Evolutionary conservation across 192 early-diverging fungal genomes (phyloP).

Genomic region (Coemansia sp.): DNA sequence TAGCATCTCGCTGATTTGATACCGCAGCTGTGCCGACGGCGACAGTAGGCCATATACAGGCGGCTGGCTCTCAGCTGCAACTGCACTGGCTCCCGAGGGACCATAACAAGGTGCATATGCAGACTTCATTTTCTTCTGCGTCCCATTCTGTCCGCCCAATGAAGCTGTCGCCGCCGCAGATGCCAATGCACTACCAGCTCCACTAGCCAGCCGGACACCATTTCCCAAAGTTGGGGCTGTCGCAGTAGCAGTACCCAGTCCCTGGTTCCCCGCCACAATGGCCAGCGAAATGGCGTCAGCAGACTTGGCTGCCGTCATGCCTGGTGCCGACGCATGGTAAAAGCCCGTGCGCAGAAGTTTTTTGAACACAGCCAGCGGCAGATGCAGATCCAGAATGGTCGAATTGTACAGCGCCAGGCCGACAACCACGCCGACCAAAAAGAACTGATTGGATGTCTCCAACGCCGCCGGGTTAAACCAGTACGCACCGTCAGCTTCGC

Average conservation of each 20-base stretch:
- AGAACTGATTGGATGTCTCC: conserved; percentile 80
- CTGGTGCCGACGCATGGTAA: conserved; percentile 21
- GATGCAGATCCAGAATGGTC: conserved; percentile 85
- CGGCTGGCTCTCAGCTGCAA: conserved; percentile 19
- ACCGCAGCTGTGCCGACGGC: conserved; percentile 39
- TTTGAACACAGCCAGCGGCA: conserved; percentile 83
- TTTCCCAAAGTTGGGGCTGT: not conserved
- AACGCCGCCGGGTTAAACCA: conserved; percentile 81
- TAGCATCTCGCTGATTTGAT: conserved; percentile 64
- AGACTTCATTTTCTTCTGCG: not conserved
- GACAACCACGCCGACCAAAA: conserved; percentile 86
- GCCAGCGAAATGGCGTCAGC: conserved; percentile 10
- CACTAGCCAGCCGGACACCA: not conserved
- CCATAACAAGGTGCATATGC: conserved; percentile 14
- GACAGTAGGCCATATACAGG: conserved; percentile 40
- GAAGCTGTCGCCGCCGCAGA: not conserved
- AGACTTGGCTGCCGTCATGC: conserved; percentile 12
- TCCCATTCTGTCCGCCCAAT: not conserved
- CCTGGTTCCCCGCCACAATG: conserved; percentile 23
- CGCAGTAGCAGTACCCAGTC: not conserved
- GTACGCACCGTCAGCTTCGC: conserved; percentile 60
- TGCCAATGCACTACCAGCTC: not conserved
- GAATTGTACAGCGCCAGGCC: conserved; percentile 94
- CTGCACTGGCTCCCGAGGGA: conserved; percentile 4
- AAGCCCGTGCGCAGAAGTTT: conserved; percentile 66